Base-by-base conservation (phyloP, 1,139 yeast species). In the Candida pseudoviswanathii region DNA sequence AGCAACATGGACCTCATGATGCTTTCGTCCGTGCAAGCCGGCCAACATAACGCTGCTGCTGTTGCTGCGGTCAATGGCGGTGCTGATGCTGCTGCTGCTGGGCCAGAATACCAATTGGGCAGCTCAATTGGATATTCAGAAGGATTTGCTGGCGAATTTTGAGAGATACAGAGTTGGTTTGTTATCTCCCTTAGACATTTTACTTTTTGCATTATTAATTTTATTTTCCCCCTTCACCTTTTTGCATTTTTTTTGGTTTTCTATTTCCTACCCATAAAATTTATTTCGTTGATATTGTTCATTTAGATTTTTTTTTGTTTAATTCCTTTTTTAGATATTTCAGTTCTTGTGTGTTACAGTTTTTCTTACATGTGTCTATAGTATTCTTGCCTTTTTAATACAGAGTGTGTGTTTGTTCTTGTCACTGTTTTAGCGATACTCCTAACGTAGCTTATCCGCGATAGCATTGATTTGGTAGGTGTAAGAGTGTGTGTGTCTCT, bases 1-100 rank as follows among this genome's bases (percentile, higher is more conserved):
- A 42, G 21, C 10, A 56, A 53, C 37, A 51, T 61, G 58, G 65
- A 61, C 46, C 53, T 58, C 26, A 58, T 60, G 59, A 51, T 54
- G 56, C 47, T 54, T 31, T 41, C 51, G 22, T 41, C 46, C 11
- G 38, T 27, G 25, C 43, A 41, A n/a, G 31, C 9, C n/a, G 26
- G 43, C n/a, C 32, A 30, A 33, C 34, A 42, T 24, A 40, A n/a
- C 30, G 27, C 31, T 2, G 45, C 25, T 7, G 4, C 45, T 3
- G 21, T 8, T 22, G 44, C 11, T 11, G 21, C 11, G 29, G 16
- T 25, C 30, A 37, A 21, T 21, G 31, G 26, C 4, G 26, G 41
- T 30, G 43, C 44, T 22, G 60, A 57, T 21, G 16, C 16, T 16
- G 16, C 16, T 16, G 16, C 16, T 16, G 16, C 16, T 16, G 16